phyloP scores from a whole-genome alignment of 73 alveolate genomes.

The Effrenium voratum region DNA sequence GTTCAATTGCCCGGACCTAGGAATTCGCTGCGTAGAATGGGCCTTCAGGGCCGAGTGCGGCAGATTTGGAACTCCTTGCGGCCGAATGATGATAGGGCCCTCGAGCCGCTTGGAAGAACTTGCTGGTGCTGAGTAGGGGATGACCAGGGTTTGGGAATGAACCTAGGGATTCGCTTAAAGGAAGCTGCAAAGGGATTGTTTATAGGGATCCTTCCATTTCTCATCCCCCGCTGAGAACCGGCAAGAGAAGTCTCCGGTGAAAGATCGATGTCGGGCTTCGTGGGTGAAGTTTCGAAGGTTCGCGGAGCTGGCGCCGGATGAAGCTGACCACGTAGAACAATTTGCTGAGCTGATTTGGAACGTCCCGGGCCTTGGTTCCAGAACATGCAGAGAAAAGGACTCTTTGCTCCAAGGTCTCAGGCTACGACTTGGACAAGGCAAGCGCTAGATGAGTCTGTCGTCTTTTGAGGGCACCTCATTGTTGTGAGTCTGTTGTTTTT shows the following conservation, averaged over 20 bases:
- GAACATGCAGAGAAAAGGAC: neutral
- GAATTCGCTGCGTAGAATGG: conserved; percentile 52
- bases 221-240: no score
- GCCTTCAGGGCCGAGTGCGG: conserved; percentile 54
- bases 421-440: conserved; percentile 82
- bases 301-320: conserved; percentile 80
- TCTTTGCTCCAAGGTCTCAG: conserved; percentile 7
- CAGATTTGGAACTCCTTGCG: conserved; percentile 67
- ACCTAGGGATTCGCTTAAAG: no score
- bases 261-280: no score
- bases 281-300: no score
- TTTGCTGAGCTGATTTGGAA: conserved; percentile 75
- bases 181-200: no score
- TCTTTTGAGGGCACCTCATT: neutral
- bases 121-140: no score
- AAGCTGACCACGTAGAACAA: conserved; percentile 51
- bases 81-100: conserved; percentile 66
- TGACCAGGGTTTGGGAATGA: no score
- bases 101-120: conserved; percentile 63
- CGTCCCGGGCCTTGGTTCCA: neutral
- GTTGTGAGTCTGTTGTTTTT: neutral
- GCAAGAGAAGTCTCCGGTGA: no score
- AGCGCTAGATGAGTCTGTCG: neutral
- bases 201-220: no score
- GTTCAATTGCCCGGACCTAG: no score